Percentiles rank a stretch among this genome's conserved stretches.
Conservation (phyloP, 352 stramenopile species). For the Blastocystis sp. region DNA sequence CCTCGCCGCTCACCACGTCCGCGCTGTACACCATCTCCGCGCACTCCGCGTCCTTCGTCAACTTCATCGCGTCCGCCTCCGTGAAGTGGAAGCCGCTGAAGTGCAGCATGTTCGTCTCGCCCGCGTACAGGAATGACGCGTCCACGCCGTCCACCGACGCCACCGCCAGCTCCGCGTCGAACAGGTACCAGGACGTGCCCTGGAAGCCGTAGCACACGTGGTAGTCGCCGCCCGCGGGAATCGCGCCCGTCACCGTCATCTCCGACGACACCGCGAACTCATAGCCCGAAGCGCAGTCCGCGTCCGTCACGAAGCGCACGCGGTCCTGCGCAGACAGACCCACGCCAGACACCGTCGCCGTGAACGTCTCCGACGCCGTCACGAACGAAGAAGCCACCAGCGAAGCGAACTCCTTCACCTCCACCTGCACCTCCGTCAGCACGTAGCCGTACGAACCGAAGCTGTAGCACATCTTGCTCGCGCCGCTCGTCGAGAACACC, state of each 20-base stretch:
- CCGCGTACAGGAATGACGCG: background rate
- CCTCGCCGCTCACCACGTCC: background rate
- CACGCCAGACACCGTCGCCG: background rate
- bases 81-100: slow-evolving; percentile 34
- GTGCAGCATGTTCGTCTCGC: slow-evolving; percentile 15
- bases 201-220: slow-evolving; percentile 59
- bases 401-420: background rate
- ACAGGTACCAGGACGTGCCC: background rate
- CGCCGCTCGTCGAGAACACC: slow-evolving; percentile 2
- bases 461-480: slow-evolving; percentile 69
- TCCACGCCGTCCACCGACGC: slow-evolving; percentile 25
- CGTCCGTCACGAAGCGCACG: slow-evolving; percentile 22
- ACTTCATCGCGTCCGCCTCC: background rate
- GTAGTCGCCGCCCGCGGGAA: slow-evolving; percentile 32
- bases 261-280: slow-evolving; percentile 21
- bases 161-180: background rate
- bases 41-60: slow-evolving; percentile 7
- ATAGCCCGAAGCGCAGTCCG: slow-evolving; percentile 6
- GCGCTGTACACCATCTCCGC: background rate
- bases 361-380: slow-evolving; percentile 12
- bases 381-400: background rate
- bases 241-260: background rate
- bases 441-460: slow-evolving; percentile 43
- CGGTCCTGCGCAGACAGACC: slow-evolving; percentile 22
- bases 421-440: background rate